Evolutionary conservation across 306 rosid species (phyloP).

Genomic region (Vachellia collinsii): DNA sequence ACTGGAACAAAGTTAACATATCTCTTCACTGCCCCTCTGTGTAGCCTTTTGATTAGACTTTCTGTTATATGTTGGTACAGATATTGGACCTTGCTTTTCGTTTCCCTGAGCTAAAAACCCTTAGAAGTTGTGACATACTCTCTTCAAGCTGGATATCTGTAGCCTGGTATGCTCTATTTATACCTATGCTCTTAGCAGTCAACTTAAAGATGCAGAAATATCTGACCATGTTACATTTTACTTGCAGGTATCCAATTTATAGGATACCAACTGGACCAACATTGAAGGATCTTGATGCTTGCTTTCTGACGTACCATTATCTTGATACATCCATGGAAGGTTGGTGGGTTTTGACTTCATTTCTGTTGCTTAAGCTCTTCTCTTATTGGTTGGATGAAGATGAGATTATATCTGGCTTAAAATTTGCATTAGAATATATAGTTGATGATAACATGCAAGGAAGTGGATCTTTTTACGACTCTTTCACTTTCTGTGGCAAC

Average conservation of each 20-base stretch:
- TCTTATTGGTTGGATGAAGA: neutral
- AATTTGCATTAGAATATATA: neutral
- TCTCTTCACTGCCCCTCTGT: conserved; percentile 7
- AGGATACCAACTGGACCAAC: conserved; percentile 96
- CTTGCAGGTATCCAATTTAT: conserved; percentile 90
- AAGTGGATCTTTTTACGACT: conserved; percentile 8
- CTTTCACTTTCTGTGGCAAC: neutral
- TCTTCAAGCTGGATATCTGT: conserved; percentile 89
- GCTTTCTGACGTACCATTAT: conserved; percentile 83
- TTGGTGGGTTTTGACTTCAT: conserved; percentile 32
- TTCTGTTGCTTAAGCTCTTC: conserved; percentile 22
- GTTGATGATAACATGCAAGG: neutral
- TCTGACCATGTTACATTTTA: conserved; percentile 34
- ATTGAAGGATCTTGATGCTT: conserved; percentile 86
- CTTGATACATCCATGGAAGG: conserved; percentile 71
- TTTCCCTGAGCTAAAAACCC: conserved; percentile 67
- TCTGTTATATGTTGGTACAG: conserved; percentile 47
- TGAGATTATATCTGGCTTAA: neutral
- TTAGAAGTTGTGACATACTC: conserved; percentile 81
- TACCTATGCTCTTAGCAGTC: conserved; percentile 27
- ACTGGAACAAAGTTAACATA: neutral
- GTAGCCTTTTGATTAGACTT: conserved; percentile 32
- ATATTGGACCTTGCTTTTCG: conserved; percentile 69
- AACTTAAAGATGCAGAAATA: conserved; percentile 6
- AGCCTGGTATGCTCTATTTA: conserved; percentile 70